Evolutionary conservation across 1,284 basidiomycete species (phyloP).

Genomic region (Ceratobasidium sp.): DNA sequence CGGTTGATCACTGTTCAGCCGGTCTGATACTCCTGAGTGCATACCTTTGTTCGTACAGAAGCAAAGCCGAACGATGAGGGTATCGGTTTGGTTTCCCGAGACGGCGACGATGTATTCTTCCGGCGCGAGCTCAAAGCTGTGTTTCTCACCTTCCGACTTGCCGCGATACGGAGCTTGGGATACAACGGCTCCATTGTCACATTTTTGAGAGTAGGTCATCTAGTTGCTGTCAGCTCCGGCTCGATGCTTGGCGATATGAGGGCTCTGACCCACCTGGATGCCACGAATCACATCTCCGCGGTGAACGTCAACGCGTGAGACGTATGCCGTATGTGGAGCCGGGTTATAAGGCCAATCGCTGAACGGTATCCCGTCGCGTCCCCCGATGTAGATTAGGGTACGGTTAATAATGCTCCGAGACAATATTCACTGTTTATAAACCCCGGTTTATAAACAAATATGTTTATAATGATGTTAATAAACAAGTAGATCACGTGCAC

Average conservation of each 20-base stretch:
- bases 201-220: not conserved
- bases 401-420: too few relatives aligned
- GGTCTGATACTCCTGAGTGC: not conserved
- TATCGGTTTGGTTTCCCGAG: not conserved
- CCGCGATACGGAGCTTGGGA: too few relatives aligned
- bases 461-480: too few relatives aligned
- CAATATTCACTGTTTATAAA: too few relatives aligned
- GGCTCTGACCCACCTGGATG: not conserved
- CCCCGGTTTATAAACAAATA: too few relatives aligned
- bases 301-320: not conserved
- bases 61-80: not conserved
- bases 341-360: not conserved
- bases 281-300: not conserved
- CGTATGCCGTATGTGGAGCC: not conserved
- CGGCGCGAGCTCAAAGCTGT: not conserved
- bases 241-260: too few relatives aligned
- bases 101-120: not conserved
- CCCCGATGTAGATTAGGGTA: not conserved
- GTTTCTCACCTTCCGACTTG: not conserved
- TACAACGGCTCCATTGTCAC: too few relatives aligned
- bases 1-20: not conserved
- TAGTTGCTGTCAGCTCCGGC: not conserved
- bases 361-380: not conserved
- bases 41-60: constrained; percentile 2
- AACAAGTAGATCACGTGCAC: too few relatives aligned